Conservation (phyloP, 495 filamentous ascomycete species). For the Bacidia gigantensis region DNA sequence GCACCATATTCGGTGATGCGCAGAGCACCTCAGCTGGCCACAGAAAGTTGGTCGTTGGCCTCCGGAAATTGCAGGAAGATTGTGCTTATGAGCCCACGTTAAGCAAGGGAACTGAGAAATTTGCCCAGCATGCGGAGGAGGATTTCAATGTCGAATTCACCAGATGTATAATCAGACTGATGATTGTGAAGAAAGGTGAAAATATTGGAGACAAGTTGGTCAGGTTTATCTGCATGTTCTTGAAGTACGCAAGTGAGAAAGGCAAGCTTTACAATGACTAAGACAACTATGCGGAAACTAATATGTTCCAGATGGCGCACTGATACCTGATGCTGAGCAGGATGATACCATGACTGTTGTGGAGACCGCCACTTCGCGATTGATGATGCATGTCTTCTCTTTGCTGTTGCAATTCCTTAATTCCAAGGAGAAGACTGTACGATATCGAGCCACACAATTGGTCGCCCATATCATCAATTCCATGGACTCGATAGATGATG, state of each 20-base stretch:
- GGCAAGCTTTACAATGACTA: conserved; percentile 36
- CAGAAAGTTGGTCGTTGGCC: conserved; percentile 70
- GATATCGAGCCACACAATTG: conserved; percentile 81
- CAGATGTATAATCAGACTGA: conserved; percentile 64
- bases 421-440: conserved; percentile 81
- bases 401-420: conserved; percentile 54
- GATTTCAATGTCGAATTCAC: conserved; percentile 79
- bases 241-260: conserved; percentile 73
- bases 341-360: conserved; percentile 46
- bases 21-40: conserved; percentile 81
- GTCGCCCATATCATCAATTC: conserved; percentile 81
- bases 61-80: conserved; percentile 76
- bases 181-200: conserved; percentile 87
- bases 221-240: conserved; percentile 71
- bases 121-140: conserved; percentile 49
- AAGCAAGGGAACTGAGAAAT: not conserved
- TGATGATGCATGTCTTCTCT: conserved; percentile 59
- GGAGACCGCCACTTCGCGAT: conserved; percentile 69
- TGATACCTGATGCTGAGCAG: conserved; percentile 29
- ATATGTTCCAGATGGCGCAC: conserved; percentile 28
- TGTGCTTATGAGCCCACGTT: conserved; percentile 50
- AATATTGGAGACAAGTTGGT: conserved; percentile 73
- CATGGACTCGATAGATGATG: conserved; percentile 77
- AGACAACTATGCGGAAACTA: conserved; percentile 7
- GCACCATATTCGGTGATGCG: conserved; percentile 69